Evolutionary conservation across 139 green algal genomes (phyloP).

Genomic region (Prasinococcaceae sp.): DNA sequence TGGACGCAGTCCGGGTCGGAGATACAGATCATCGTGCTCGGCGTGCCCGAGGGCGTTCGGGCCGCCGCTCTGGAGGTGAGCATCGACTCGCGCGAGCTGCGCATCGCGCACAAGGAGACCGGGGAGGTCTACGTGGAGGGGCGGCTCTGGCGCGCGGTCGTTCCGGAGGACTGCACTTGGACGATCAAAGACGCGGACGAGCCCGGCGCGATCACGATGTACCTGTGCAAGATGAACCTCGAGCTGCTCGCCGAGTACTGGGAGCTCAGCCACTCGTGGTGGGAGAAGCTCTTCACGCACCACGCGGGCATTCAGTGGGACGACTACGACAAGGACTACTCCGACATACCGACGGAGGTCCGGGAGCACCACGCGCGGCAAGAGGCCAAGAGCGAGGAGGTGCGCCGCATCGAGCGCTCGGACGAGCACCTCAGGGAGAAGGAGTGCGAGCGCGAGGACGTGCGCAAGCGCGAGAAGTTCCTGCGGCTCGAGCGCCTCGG

Average conservation of each 20-base stretch:
- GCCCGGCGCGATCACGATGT: slow-evolving; percentile 39
- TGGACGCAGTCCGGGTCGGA: slow-evolving; percentile 52
- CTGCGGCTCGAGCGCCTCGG: no score
- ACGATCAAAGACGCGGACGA: slow-evolving; percentile 28
- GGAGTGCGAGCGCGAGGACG: no score
- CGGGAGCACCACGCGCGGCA: no score
- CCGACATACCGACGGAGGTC: slow-evolving; percentile 44
- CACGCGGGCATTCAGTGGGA: slow-evolving; percentile 50
- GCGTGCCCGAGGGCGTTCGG: slow-evolving; percentile 5
- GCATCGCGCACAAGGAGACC: no score
- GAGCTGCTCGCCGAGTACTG: slow-evolving; percentile 44
- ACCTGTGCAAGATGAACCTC: slow-evolving; percentile 66
- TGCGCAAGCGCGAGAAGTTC: no score
- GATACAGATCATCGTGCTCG: slow-evolving; percentile 38
- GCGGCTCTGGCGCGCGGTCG: slow-evolving; percentile 39
- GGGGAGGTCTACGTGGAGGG: slow-evolving; percentile 34
- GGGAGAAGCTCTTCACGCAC: slow-evolving; percentile 41
- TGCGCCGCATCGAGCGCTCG: no score
- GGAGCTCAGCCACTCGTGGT: slow-evolving; percentile 60
- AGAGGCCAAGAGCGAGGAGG: no score
- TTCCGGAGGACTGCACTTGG: slow-evolving; percentile 49
- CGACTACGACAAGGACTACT: slow-evolving; percentile 69
- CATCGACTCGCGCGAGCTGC: slow-evolving; percentile 16
- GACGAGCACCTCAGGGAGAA: no score
- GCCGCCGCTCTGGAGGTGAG: slow-evolving; percentile 14